phyloP scores from a whole-genome alignment of 78 protist genomes.

The Dictyostelium purpureum region DNA sequence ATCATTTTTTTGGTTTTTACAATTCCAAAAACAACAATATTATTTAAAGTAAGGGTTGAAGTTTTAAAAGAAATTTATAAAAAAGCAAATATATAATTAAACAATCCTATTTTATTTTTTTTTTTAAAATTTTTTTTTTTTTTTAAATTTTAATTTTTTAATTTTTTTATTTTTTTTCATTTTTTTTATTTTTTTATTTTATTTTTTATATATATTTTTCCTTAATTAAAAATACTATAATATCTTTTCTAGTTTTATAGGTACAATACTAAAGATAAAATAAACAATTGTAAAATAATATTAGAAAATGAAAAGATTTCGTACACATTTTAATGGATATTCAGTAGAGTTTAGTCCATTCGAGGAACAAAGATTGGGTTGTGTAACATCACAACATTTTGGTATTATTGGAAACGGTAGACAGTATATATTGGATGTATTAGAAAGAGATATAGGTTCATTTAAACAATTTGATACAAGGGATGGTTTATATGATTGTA shows the following conservation, averaged over 20 bases:
- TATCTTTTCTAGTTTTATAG: background rate
- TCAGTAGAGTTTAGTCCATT: constrained; percentile 85
- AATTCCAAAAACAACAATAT: too few relatives aligned
- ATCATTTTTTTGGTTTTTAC: too few relatives aligned
- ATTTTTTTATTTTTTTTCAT: background rate
- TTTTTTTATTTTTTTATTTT: background rate
- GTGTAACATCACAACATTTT: constrained; percentile 88
- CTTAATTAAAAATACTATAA: background rate
- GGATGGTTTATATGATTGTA: constrained; percentile 87
- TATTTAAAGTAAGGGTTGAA: too few relatives aligned
- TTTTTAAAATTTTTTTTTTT: background rate
- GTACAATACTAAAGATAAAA: background rate
- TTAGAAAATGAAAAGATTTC: constrained; percentile 59
- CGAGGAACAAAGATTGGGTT: constrained; percentile 81
- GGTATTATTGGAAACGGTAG: constrained; percentile 92
- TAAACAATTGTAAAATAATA: background rate
- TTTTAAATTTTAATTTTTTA: background rate
- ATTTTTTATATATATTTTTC: too few relatives aligned
- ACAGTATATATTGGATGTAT: constrained; percentile 67
- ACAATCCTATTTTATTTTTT: too few relatives aligned
- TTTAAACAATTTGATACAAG: constrained; percentile 73
- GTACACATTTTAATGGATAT: constrained; percentile 79
- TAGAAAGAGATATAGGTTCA: constrained; percentile 26
- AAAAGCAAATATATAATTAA: too few relatives aligned
- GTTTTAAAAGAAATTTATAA: too few relatives aligned